phyloP scores from a whole-genome alignment of 805 yeast genomes.

The Monosporozyma unispora region DNA sequence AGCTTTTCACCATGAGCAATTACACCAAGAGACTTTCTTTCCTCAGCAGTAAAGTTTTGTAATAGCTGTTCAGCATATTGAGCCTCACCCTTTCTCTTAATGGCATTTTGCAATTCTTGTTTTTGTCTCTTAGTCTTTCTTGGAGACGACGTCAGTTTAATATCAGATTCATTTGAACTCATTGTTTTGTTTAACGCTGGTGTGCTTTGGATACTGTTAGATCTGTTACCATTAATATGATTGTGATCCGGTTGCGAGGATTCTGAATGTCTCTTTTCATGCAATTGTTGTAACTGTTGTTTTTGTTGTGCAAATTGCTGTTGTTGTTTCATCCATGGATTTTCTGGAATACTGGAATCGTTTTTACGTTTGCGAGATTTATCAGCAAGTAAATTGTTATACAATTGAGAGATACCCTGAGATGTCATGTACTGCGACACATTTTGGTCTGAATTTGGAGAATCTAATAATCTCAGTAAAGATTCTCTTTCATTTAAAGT shows the following conservation, averaged over 20 bases:
- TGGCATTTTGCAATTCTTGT: slow-evolving; percentile 24
- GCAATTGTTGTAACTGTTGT: slow-evolving; percentile 27
- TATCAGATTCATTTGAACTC: background rate
- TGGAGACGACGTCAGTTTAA: slow-evolving; percentile 7
- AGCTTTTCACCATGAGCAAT: slow-evolving; percentile 66
- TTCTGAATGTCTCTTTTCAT: slow-evolving; percentile 11
- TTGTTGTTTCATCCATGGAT: slow-evolving; percentile 37
- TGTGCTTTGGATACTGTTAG: background rate
- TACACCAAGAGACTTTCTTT: slow-evolving; percentile 79
- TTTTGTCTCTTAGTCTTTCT: slow-evolving; percentile 27
- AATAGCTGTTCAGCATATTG: slow-evolving; percentile 29
- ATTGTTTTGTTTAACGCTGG: slow-evolving; percentile 7
- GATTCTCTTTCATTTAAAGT: slow-evolving; percentile 77
- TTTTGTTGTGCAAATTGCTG: slow-evolving; percentile 34
- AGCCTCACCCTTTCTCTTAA: slow-evolving; percentile 26
- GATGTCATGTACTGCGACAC: slow-evolving; percentile 72
- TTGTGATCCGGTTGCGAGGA: background rate
- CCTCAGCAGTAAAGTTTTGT: slow-evolving; percentile 52
- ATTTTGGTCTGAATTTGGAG: slow-evolving; percentile 73
- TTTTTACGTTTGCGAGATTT: slow-evolving; percentile 47
- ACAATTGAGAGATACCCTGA: slow-evolving; percentile 81
- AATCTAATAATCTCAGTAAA: slow-evolving; percentile 67
- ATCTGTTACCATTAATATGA: background rate
- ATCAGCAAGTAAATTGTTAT: slow-evolving; percentile 66
- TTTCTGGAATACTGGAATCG: slow-evolving; percentile 34